Evolutionary conservation across 139 green algal genomes (phyloP), one percentile per base, ranked within the genome.

Genomic region (Pycnococcus provasolii): DNA sequence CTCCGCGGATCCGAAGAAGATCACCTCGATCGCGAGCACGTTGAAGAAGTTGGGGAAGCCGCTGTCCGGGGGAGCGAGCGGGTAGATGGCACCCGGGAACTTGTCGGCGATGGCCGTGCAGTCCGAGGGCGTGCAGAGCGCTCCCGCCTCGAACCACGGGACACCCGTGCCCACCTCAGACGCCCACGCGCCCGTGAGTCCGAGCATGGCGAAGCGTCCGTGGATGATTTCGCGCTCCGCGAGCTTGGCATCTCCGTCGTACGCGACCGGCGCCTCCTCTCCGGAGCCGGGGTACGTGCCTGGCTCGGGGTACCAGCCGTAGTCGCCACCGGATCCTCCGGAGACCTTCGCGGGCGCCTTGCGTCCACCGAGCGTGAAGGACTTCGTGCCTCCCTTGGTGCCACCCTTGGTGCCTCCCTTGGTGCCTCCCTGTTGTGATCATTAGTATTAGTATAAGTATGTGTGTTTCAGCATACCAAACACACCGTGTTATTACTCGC

Each of bases 131-230:
- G 39, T 55, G 60, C 60, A 67, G 11, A 67, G 39, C 5, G 9
- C 4, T 7, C 60, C 40, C 8, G 15, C 60, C 43, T 67, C 13
- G 37, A 62, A 70, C 64, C 71, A 78, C 52, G 37, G 64, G n/a
- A 78, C 51, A 42, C 60, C 66, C 41, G 76, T 77, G 51, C 71
- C 44, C 15, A 45, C 45, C 67, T 79, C 73, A 5, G 61, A 60
- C 15, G 62, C 53, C 15, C 76, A 57, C 57, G 68, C 73, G 39
- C 73, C 73, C 40, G 70, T 9, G n/a, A 79, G 46, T 40, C 11
- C 68, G 41, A 79, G 73, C 73, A 79, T 79, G 68, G 73, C 73
- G 64, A 67, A 79, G 45, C 73, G 73, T n/a, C 73, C 73, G 68
- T 79, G 68, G 46, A 79, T 79, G 45, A 79, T 42, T 68, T 79